A percentile compares a stretch with the other conserved stretches of the same genome.
Evolutionary conservation across 1,139 yeast species (phyloP).

Genomic region (Kurtzmaniella quercitrusa): DNA sequence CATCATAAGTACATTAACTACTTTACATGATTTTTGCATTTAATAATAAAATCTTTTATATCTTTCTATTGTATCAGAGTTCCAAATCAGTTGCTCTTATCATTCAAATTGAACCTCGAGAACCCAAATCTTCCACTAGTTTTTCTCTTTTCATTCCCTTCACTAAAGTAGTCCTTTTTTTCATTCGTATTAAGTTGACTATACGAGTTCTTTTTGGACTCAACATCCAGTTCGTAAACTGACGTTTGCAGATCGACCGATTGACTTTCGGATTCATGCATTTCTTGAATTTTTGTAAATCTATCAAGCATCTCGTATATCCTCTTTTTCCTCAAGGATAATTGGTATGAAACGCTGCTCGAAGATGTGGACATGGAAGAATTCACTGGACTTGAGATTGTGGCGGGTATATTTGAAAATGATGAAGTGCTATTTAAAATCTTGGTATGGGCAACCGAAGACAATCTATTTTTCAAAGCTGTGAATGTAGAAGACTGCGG

Average conservation of each 20-base stretch:
- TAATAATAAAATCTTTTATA: background rate
- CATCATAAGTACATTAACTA: background rate
- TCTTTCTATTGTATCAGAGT: background rate
- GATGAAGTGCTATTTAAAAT: conserved; percentile 14
- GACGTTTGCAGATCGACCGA: background rate
- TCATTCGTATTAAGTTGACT: background rate
- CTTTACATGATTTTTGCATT: background rate
- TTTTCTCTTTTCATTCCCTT: conserved; percentile 6
- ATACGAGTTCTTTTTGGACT: background rate
- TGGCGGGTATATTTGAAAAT: conserved; percentile 12
- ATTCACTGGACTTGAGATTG: conserved; percentile 14
- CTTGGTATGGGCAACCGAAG: conserved; percentile 35
- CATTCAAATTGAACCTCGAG: conserved; percentile 5
- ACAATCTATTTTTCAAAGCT: conserved; percentile 71
- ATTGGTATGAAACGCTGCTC: conserved; percentile 17
- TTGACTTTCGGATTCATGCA: conserved; percentile 34
- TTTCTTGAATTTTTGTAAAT: conserved; percentile 58
- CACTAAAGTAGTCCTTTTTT: conserved; percentile 7
- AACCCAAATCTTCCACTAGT: conserved; percentile 9
- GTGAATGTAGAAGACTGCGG: conserved; percentile 96
- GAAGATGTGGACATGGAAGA: conserved; percentile 7
- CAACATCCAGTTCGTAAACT: background rate
- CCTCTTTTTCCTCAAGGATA: conserved; percentile 40
- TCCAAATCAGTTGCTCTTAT: background rate
- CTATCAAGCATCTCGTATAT: conserved; percentile 55